Percentiles rank a stretch among this genome's conserved stretches.
Conservation (phyloP, 305 asterid species). For the Ilex paraguariensis region DNA sequence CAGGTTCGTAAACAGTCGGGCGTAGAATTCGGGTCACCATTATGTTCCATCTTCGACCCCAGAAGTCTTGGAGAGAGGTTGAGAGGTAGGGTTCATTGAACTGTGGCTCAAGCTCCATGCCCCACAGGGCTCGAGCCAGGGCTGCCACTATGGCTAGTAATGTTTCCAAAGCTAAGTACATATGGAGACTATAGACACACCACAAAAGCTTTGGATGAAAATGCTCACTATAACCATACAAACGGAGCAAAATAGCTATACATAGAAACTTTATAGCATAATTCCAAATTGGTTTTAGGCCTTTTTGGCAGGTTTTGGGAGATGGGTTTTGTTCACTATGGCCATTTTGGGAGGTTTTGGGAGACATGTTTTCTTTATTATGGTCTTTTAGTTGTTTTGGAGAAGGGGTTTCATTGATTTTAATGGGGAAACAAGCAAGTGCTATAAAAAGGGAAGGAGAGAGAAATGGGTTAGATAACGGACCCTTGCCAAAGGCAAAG, state of each 20-base stretch:
- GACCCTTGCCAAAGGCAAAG: conserved; percentile 33
- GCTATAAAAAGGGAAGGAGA: conserved; percentile 25
- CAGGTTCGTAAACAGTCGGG: conserved; percentile 27
- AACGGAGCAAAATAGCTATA: conserved; percentile 3
- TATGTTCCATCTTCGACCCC: conserved; percentile 56
- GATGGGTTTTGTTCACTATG: no score
- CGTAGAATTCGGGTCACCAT: conserved; percentile 35
- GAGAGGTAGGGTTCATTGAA: conserved; percentile 42
- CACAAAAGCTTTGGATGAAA: conserved; percentile 15
- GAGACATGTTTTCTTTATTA: no score
- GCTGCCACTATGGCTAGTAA: conserved; percentile 22
- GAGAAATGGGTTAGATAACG: conserved; percentile 21
- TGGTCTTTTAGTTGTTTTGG: no score
- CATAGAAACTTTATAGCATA: conserved; percentile 18
- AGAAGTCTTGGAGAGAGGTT: conserved; percentile 46
- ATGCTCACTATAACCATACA: conserved; percentile 4
- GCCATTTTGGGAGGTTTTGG: no score
- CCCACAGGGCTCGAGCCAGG: conserved; percentile 20
- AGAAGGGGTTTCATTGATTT: no score
- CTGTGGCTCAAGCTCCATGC: conserved; percentile 37
- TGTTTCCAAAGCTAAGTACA: conserved; percentile 27
- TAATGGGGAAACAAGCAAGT: conserved; percentile 20
- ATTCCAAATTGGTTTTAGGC: conserved; percentile 18
- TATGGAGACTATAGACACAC: conserved; percentile 8
- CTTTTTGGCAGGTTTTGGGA: conserved; percentile 1